These are phyloP conservation scores for Daldinia eschscholtzii DNA, from an alignment of 2,329 filamentous ascomycete species.

Conservation along the genomic window DNA sequence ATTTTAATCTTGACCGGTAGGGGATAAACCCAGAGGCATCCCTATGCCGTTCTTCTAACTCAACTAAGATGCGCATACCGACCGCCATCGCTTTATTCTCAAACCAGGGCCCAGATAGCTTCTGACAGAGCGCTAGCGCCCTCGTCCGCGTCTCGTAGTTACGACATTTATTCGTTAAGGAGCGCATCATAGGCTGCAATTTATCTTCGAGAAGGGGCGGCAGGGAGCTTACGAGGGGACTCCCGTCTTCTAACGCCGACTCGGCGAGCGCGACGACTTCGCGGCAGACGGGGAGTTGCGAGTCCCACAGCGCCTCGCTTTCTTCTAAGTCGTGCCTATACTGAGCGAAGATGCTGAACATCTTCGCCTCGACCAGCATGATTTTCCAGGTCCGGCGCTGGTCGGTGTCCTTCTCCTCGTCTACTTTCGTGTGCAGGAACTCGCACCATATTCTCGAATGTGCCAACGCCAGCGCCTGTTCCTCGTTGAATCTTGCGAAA, in stretches of 20 bases:
- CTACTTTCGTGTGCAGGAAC: constrained; percentile 26
- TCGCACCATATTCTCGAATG: constrained; percentile 28
- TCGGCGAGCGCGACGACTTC: constrained; percentile 29
- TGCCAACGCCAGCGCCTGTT: constrained; percentile 20
- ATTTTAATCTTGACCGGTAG: constrained; percentile 21
- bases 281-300: constrained; percentile 21
- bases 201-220: constrained; percentile 41
- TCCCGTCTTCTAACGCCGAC: constrained; percentile 19
- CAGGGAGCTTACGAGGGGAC: neutral
- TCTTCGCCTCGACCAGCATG: constrained; percentile 36
- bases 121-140: constrained; percentile 28
- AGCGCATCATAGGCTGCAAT: constrained; percentile 31
- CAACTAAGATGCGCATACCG: constrained; percentile 27
- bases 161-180: constrained; percentile 31
- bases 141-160: constrained; percentile 25
- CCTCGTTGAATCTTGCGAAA: constrained; percentile 14
- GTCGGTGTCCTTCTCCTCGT: constrained; percentile 20
- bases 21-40: constrained; percentile 34
- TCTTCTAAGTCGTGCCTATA: constrained; percentile 22
- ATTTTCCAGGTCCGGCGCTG: constrained; percentile 29
- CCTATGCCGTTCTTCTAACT: constrained; percentile 29
- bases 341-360: constrained; percentile 28
- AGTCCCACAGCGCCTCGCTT: constrained; percentile 31
- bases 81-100: constrained; percentile 28
- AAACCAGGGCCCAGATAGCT: constrained; percentile 35